Conservation (phyloP, 768 basidiomycete genomes). For the Tylopilus sp. region DNA sequence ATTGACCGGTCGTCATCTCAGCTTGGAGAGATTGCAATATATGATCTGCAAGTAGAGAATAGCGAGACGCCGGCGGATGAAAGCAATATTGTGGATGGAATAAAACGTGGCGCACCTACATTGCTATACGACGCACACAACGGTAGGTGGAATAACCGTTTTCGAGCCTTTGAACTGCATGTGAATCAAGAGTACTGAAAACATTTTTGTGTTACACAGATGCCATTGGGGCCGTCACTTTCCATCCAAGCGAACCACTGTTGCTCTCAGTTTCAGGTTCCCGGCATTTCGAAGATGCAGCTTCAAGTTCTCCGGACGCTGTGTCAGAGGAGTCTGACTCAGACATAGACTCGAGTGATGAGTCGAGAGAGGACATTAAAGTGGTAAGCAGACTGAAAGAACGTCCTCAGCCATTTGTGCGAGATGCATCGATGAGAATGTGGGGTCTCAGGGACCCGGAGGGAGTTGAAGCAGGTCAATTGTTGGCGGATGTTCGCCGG, state of each 20-base stretch:
- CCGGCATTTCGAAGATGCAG: conserved; percentile 50
- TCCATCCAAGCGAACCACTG: conserved; percentile 61
- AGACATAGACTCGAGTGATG: conserved; percentile 16
- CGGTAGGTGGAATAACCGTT: conserved; percentile 38
- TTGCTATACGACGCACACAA: conserved; percentile 51
- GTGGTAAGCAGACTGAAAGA: conserved; percentile 8
- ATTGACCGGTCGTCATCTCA: conserved; percentile 23
- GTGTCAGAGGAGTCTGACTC: conserved; percentile 9
- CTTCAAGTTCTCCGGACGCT: not conserved
- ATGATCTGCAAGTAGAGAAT: conserved; percentile 40
- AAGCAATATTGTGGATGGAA: not conserved
- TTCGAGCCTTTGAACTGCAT: not conserved
- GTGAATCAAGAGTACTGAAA: not conserved
- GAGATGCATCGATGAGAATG: conserved; percentile 27
- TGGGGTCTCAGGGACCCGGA: conserved; percentile 19
- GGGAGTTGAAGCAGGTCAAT: not conserved
- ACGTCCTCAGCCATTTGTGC: conserved; percentile 16
- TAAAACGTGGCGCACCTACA: conserved; percentile 23
- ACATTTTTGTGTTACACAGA: conserved; percentile 40
- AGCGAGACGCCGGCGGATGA: conserved; percentile 1
- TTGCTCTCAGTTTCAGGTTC: conserved; percentile 75
- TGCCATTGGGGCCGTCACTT: conserved; percentile 65
- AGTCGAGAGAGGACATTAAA: not conserved
- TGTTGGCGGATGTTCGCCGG: not conserved
- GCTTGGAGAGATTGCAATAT: conserved; percentile 59